phyloP scores from a whole-genome alignment of 2,329 filamentous ascomycete species.

The Raffaelea albimanens region DNA sequence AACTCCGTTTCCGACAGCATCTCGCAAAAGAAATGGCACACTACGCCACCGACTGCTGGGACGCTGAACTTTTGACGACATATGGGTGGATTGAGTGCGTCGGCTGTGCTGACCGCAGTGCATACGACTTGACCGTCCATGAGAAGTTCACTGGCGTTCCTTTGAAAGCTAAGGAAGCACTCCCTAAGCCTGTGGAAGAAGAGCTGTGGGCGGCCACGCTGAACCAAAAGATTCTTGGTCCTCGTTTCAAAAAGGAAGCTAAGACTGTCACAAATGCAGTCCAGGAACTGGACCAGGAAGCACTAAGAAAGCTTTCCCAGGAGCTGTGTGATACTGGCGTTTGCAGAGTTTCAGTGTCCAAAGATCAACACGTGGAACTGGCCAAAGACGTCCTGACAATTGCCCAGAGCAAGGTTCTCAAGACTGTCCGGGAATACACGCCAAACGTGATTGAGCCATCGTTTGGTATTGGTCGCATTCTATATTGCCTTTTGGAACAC shows the following conservation, averaged over 20 bases:
- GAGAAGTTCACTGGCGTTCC: slow-evolving; percentile 84
- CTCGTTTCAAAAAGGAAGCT: slow-evolving; percentile 81
- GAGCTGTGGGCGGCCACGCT: slow-evolving; percentile 84
- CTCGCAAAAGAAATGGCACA: slow-evolving; percentile 76
- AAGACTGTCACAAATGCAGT: slow-evolving; percentile 77
- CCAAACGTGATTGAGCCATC: slow-evolving; percentile 79
- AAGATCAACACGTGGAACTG: slow-evolving; percentile 67
- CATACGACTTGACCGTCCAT: slow-evolving; percentile 89
- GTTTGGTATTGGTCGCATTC: slow-evolving; percentile 55
- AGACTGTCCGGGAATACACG: slow-evolving; percentile 82
- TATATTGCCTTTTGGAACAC: slow-evolving; percentile 89
- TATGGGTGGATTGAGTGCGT: slow-evolving; percentile 98
- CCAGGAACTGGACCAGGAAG: slow-evolving; percentile 64
- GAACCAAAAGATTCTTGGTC: slow-evolving; percentile 93
- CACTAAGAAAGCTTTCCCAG: slow-evolving; percentile 70
- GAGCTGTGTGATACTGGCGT: slow-evolving; percentile 69
- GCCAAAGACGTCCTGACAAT: slow-evolving; percentile 71
- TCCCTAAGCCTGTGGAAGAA: slow-evolving; percentile 66
- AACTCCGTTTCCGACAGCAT: slow-evolving; percentile 94
- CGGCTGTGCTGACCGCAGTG: slow-evolving; percentile 79
- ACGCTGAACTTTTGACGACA: slow-evolving; percentile 83
- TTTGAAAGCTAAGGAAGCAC: slow-evolving; percentile 72
- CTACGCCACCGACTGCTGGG: slow-evolving; percentile 96
- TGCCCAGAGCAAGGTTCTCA: slow-evolving; percentile 70
- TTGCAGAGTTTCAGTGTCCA: slow-evolving; percentile 57